Base-by-base conservation (phyloP, 768 basidiomycete species). In the Tephrocybe rancida region DNA sequence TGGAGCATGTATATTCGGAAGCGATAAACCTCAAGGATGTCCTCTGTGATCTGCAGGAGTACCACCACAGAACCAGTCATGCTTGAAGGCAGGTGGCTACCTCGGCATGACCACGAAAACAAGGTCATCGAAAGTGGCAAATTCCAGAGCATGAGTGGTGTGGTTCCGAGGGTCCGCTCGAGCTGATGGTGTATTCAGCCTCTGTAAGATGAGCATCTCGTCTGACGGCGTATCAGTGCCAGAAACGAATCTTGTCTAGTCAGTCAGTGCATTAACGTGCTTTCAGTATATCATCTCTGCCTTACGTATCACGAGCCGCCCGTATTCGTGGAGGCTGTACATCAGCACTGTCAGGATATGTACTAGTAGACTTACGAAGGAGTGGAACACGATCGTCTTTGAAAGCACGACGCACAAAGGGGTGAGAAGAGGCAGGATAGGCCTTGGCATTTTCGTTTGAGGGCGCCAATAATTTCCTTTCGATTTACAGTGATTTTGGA, bases 111-210 rank as follows among this genome's bases (percentile, higher is more conserved):
- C 62, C 2, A 52, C 56, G 30, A 61, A 64, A 1, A 54, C 39
- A 9, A 59, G 38, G 14, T 44, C 46, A 24, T 59, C 55, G n/a
- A 58, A 59, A 10, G 27, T 41, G 2, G 61, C 7, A n/a, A 49
- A 63, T 2, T 61, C 62, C 2, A 65, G 14, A 13, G 57, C 41
- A 24, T 25, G 55, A 3, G 63, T 58, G 1, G 62, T 61, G 37
- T 59, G 60, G 42, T 65, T 65, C 16, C 56, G 48, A 14, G 62
- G 57, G 37, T 65, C 57, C 3, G 54, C 44, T 2, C 59, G 48
- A 5, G 55, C 34, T 14, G 34, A 32, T 10, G 51, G 29, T 13
- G 46, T 50, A 27, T 62, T 60, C n/a, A 64, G 29, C 13, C 34
- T 30, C 37, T 55, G 61, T 11, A 58, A 37, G 5, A 61, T 48